Percentiles rank a stretch among this genome's conserved stretches.
phyloP scores from a whole-genome alignment of 306 rosid species.

The Gillenia trifoliata region DNA sequence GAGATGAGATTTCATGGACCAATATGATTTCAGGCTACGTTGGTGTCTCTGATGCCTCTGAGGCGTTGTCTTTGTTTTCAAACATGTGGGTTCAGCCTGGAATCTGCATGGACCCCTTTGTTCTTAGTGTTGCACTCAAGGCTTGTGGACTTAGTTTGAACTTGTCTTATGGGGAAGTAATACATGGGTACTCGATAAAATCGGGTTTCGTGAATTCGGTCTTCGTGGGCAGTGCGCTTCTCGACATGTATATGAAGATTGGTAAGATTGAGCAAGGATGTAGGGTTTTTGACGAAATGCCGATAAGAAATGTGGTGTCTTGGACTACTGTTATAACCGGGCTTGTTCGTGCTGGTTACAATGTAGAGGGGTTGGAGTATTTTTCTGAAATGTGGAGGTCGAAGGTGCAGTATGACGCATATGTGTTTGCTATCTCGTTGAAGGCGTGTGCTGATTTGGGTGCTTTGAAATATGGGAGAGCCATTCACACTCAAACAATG shows the following conservation, averaged over 20 bases:
- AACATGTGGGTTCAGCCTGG: slow-evolving; percentile 43
- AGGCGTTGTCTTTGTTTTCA: slow-evolving; percentile 55
- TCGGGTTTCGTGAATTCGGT: slow-evolving; percentile 55
- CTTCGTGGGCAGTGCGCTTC: slow-evolving; percentile 64
- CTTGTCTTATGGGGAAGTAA: slow-evolving; percentile 34
- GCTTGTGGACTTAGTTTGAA: slow-evolving; percentile 53
- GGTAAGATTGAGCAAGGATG: slow-evolving; percentile 52
- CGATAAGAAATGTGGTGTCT: slow-evolving; percentile 52
- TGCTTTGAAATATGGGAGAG: slow-evolving; percentile 52
- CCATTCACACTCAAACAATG: slow-evolving; percentile 54
- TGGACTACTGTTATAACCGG: slow-evolving; percentile 72
- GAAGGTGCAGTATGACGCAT: slow-evolving; percentile 54
- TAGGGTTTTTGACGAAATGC: slow-evolving; percentile 50
- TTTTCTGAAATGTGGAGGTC: slow-evolving; percentile 73
- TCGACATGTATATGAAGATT: slow-evolving; percentile 70
- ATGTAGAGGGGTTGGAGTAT: slow-evolving; percentile 46
- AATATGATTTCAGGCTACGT: slow-evolving; percentile 51
- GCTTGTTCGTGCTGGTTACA: slow-evolving; percentile 63
- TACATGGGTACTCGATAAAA: slow-evolving; percentile 64
- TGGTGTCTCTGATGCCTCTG: slow-evolving; percentile 31
- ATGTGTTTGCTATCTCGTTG: slow-evolving; percentile 57
- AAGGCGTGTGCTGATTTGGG: slow-evolving; percentile 70
- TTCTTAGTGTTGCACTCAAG: slow-evolving; percentile 59
- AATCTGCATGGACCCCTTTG: slow-evolving; percentile 45
- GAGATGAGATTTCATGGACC: slow-evolving; percentile 64